Percentiles rank a stretch among this genome's conserved stretches.
These are phyloP conservation scores for Sindora glabra DNA, from an alignment of 306 rosid genomes.

Conservation along the genomic window DNA sequence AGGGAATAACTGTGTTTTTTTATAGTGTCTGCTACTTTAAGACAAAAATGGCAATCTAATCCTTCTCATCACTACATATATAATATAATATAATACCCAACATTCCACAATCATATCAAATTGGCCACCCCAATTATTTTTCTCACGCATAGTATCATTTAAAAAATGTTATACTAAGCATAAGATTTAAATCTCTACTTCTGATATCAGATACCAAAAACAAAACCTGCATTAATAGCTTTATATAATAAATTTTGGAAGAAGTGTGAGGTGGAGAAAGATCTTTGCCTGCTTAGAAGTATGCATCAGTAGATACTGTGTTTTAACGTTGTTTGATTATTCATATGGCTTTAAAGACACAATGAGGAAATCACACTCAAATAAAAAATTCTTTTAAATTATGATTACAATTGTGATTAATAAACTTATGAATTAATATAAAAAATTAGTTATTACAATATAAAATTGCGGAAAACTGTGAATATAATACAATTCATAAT, in stretches of 20 bases:
- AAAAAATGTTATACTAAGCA: neutral
- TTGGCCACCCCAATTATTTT: constrained; percentile 9
- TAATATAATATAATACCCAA: constrained; percentile 27
- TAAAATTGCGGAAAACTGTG: too few species aligned
- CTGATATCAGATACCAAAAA: too few species aligned
- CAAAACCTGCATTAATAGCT: too few species aligned
- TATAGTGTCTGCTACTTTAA: constrained; percentile 31
- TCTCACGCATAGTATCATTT: constrained; percentile 12
- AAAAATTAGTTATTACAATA: too few species aligned
- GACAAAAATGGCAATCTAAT: constrained; percentile 47
- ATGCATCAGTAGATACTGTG: constrained; percentile 39
- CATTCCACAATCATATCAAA: constrained; percentile 56
- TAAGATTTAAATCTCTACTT: too few species aligned
- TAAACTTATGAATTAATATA: too few species aligned
- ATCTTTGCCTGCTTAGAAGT: constrained; percentile 50
- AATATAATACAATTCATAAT: too few species aligned
- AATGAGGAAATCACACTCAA: constrained; percentile 1
- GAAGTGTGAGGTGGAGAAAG: constrained; percentile 12
- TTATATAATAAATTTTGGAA: too few species aligned
- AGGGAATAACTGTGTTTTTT: constrained; percentile 22
- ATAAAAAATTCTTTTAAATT: too few species aligned
- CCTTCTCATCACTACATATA: constrained; percentile 24
- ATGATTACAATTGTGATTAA: too few species aligned
- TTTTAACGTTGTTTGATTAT: constrained; percentile 40
- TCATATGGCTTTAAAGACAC: constrained; percentile 20